Base-by-base conservation (phyloP, 192 early-diverging fungal genomes). In the Dispira parvispora region DNA sequence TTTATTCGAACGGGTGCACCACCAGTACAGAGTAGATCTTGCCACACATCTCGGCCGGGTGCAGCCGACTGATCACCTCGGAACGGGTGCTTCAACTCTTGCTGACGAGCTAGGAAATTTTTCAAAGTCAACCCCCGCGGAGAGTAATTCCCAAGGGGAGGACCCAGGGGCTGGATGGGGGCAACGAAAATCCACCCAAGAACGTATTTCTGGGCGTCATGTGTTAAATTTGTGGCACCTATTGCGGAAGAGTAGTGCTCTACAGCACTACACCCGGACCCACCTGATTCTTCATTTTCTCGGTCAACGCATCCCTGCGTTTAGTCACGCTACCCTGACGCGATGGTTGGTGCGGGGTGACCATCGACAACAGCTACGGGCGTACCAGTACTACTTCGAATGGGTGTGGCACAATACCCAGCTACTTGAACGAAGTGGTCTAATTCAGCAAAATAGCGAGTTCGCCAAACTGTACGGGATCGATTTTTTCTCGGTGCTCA, bases 401-500 rank as follows among this genome's bases (percentile, higher is more conserved):
- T 82, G 86, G 11, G 82, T 82, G 1, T 80, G 82, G 53, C 72
- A 79, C 12, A 78, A 69, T 26, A 57, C 93, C 44, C 79, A 82
- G 18, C 71, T 97, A 8, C 76, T 97, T 23, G 82, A 90, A 28
- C 76, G 77, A 10, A 78, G 84, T 0, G 78, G 82, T 43, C 66
- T 91, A 11, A 69, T 96, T 21, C 78, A 71, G 43, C 71, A 85
- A 16, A 88, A 79, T 12, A 81, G 81, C 49, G 90, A 96, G 67
- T 90, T 90, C 73, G 88, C 92, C 1, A 77, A 82, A 54, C 81
- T 96, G n/a, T 94, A 88, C 69, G 94, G 92, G 0, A 86, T 96
- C 6, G 88, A 94, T 64, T 90, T 96, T 54, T 76, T 75, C 61
- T 88, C 89, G 18, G 88, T 92, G 20, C 67, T 98, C 1, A 87